Evolutionary conservation across 179 eudicot species (phyloP).

Genomic region (Kewa caespitosa): DNA sequence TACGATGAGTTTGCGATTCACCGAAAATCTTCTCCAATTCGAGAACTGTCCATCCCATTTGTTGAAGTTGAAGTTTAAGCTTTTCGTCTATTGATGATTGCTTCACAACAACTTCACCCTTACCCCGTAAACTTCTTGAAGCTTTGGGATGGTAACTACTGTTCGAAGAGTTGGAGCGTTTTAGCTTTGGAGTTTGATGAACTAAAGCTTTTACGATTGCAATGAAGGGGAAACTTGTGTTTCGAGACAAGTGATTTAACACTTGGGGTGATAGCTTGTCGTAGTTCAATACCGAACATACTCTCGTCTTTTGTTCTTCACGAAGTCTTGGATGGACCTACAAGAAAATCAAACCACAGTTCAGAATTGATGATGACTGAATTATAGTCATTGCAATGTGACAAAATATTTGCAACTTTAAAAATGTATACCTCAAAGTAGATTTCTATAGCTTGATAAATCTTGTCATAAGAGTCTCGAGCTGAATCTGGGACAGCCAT

Average conservation of each 20-base stretch:
- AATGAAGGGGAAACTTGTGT: slow-evolving; percentile 27
- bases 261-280: slow-evolving; percentile 34
- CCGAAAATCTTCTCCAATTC: slow-evolving; percentile 23
- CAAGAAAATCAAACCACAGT: background rate
- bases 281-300: slow-evolving; percentile 30
- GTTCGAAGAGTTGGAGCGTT: slow-evolving; percentile 16
- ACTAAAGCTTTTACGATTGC: slow-evolving; percentile 26
- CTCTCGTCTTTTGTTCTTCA: slow-evolving; percentile 32
- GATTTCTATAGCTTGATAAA: slow-evolving; percentile 40
- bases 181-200: slow-evolving; percentile 26
- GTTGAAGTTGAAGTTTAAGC: slow-evolving; percentile 26
- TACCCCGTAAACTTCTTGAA: slow-evolving; percentile 18
- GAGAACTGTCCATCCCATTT: slow-evolving; percentile 24
- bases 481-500: slow-evolving; percentile 35
- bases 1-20: slow-evolving; percentile 22
- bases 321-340: slow-evolving; percentile 30
- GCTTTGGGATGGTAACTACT: slow-evolving; percentile 6
- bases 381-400: background rate
- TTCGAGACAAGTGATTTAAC: slow-evolving; percentile 27
- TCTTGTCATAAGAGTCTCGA: slow-evolving; percentile 34
- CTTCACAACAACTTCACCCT: slow-evolving; percentile 12
- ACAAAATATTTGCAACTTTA: background rate
- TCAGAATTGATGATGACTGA: background rate
- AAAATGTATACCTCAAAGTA: slow-evolving; percentile 34
- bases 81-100: slow-evolving; percentile 21